These are phyloP conservation scores for Trichosanthes truncata DNA, from an alignment of 306 rosid species.

Conservation along the genomic window DNA sequence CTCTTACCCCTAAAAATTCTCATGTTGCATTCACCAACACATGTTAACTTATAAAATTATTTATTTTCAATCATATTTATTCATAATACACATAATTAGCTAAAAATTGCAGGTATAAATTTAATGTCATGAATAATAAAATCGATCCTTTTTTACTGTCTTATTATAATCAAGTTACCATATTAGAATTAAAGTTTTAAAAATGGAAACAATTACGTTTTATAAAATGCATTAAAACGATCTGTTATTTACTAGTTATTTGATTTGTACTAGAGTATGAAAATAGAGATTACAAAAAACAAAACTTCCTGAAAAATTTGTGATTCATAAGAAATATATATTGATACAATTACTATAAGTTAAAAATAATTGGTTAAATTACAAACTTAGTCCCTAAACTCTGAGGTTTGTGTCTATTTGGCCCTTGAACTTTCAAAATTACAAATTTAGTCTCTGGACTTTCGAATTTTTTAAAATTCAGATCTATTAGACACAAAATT, in stretches of 20 bases:
- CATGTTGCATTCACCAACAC: background rate
- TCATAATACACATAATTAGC: background rate
- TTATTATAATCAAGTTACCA: background rate
- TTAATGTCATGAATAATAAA: background rate
- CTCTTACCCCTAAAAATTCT: background rate
- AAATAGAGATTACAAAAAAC: too few relatives aligned
- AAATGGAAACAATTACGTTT: background rate
- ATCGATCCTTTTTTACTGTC: background rate
- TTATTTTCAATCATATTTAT: background rate
- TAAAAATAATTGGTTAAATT: background rate
- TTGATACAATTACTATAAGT: background rate
- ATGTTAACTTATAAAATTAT: background rate
- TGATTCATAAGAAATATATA: too few relatives aligned
- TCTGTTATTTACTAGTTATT: too few relatives aligned
- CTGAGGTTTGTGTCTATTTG: too few relatives aligned
- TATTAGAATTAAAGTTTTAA: background rate
- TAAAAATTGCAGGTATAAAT: background rate
- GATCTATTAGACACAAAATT: too few relatives aligned
- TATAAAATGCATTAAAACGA: background rate
- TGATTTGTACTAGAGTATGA: too few relatives aligned
- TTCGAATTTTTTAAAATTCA: too few relatives aligned
- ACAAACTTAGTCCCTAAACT: too few relatives aligned
- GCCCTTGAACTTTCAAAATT: too few relatives aligned
- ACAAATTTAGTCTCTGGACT: too few relatives aligned
- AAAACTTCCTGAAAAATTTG: too few relatives aligned